phyloP scores from a whole-genome alignment of 805 yeast genomes.

The Candida berthetii region DNA sequence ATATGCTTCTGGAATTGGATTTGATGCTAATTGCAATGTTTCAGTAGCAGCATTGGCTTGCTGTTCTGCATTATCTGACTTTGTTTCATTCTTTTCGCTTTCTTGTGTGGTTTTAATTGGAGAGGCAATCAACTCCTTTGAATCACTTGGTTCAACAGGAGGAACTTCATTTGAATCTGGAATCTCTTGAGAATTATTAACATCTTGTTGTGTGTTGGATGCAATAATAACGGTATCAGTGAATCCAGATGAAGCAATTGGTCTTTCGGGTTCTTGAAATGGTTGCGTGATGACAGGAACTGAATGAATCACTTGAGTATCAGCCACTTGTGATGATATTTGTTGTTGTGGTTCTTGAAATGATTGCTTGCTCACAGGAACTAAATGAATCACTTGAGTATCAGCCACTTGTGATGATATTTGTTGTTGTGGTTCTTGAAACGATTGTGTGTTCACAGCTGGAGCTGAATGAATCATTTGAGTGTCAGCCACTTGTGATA shows the following conservation, averaged over 20 bases:
- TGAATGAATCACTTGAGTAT: conserved; percentile 1
- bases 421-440: not conserved
- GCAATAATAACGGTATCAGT: not conserved
- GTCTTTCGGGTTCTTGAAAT: no score
- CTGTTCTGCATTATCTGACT: no score
- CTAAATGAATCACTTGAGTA: not conserved
- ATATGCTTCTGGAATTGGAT: no score
- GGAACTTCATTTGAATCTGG: not conserved
- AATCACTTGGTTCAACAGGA: not conserved
- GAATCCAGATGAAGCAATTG: no score
- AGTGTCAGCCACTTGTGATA: not conserved
- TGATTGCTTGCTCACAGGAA: no score
- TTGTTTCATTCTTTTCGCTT: not conserved
- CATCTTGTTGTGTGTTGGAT: no score
- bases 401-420: not conserved
- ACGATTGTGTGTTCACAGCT: no score
- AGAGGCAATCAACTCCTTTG: no score
- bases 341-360: no score
- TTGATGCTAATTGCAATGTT: no score
- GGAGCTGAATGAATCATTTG: not conserved
- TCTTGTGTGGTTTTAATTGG: not conserved
- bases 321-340: not conserved
- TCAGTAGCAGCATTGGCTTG: no score
- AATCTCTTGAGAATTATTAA: not conserved
- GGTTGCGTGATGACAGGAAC: no score